Evolutionary conservation across 345 rosid genomes (phyloP).

Genomic region (Gossypium arboreum): DNA sequence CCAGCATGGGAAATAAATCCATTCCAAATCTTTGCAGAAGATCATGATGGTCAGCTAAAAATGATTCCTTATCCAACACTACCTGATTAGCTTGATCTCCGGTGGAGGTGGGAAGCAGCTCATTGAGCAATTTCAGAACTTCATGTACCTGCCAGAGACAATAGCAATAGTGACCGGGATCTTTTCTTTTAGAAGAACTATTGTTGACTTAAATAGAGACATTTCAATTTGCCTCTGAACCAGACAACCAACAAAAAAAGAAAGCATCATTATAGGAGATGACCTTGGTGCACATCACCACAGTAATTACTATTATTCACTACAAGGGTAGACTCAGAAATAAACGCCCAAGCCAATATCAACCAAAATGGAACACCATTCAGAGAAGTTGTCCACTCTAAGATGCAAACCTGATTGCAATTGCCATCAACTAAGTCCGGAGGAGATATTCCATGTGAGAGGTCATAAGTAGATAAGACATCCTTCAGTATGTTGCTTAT

Average conservation of each 20-base stretch:
- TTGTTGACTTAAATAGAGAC: neutral
- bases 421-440: conserved; percentile 54
- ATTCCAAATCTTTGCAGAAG: conserved; percentile 55
- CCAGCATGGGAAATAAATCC: conserved; percentile 63
- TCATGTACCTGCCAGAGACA: conserved; percentile 61
- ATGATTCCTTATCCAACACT: conserved; percentile 54
- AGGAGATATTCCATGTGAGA: conserved; percentile 67
- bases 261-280: neutral
- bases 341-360: neutral
- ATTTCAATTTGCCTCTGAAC: neutral
- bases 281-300: neutral
- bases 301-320: neutral
- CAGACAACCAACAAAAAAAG: neutral
- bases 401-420: conserved; percentile 60
- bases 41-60: conserved; percentile 56
- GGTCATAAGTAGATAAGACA: conserved; percentile 59
- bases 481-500: conserved; percentile 73
- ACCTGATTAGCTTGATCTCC: conserved; percentile 39
- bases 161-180: neutral
- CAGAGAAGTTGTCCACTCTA: neutral
- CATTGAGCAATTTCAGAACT: conserved; percentile 84
- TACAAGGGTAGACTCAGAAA: neutral
- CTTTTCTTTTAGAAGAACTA: neutral
- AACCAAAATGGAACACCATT: neutral
- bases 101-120: conserved; percentile 62